Evolutionary conservation across 2,329 filamentous ascomycete species (phyloP), one percentile per base, ranked within the genome.

Genomic region (Neonectria neomacrospora): DNA sequence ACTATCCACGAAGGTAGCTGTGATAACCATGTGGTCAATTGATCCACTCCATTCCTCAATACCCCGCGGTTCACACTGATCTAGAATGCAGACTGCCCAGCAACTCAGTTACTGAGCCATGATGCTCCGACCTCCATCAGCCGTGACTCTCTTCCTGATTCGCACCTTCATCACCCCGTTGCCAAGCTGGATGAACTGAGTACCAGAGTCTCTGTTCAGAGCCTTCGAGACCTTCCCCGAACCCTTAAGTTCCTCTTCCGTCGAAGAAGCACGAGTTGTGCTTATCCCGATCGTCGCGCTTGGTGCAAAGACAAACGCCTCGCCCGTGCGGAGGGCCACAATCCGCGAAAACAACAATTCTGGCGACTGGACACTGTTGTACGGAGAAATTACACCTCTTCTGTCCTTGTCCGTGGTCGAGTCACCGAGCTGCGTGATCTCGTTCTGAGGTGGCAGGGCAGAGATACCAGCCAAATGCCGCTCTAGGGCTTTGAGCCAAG

Each of bases 401-500:
- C 26, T 28, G 16, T 11, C 18, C 11, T 9, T 12, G 10, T 48
- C 22, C 11, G 11, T 28, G 41, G 5, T 5, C 6, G 23, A 28
- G 12, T 30, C 20, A 18, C 7, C n/a, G 4, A 3, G 4, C 32
- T 3, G n/a, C 18, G 6, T n/a, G 4, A 8, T 7, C 5, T 44
- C 16, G 9, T n/a, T 9, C 11, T 48, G 65, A 68, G 1, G 71
- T 72, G 1, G 70, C 74, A 0, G 6, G 14, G n/a, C n/a, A 1
- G 65, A 68, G 1, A 72, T 72, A 2, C 71, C 75, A 0, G 83
- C 85, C 1, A 91, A 75, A 71, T 88, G 80, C 3, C 63, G 62
- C 56, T 72, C 73, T 3, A 83, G 69, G 0, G 80, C 79, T 0
- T 73, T 71, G 28, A 88, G 82, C 90, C 90, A 92, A 1, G 83